Evolutionary conservation across 805 yeast genomes (phyloP), one percentile per base, ranked within the genome.

Genomic region (Yamadazyma ubonensis): DNA sequence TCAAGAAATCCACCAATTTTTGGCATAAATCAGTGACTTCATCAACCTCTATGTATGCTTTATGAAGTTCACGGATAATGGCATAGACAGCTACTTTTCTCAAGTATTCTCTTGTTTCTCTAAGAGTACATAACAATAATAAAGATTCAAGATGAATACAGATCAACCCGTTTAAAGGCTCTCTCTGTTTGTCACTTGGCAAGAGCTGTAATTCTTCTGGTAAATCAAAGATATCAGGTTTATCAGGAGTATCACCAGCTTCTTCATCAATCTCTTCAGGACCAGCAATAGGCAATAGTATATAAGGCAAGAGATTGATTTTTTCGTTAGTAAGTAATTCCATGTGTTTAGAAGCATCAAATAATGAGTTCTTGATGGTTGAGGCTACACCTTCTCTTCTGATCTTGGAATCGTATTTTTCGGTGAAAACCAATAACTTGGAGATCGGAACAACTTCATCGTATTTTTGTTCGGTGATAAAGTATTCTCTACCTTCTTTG

Each of bases 351-450:
- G 79, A 77, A 1, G 86, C 70, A 55, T 90, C 96, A 54, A 91
- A 91, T 36, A 91, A 66, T 0, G 91, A 77, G 62, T 91, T 91
- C 59, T 93, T 91, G 51, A 93, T 86, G 2, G 96, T 85, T 4
- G 95, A 84, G 1, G 95, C 95, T 27, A 87, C 90, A 55, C 96
- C 97, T 57, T 85, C 90, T 63, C 98, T 76, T 65, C 98, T 80
- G 18, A 79, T 78, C 52, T 78, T 79, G 10, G 86, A 72, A 54
- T 84, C 90, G 49, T 81, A 84, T 53, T 81, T 78, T 55, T 86
- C 90, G 4, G 96, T 84, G 63, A 88, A 89, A 0, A 81, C 93
- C 44, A 86, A 68, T 19, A 89, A 62, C 57, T 87, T 87, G n/a
- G 89, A 79, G 16, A 88, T 62, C 25, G 96, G 96, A 12, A 85